Base-by-base conservation (phyloP, 2,329 filamentous ascomycete species). In the Apiospora hydei region DNA sequence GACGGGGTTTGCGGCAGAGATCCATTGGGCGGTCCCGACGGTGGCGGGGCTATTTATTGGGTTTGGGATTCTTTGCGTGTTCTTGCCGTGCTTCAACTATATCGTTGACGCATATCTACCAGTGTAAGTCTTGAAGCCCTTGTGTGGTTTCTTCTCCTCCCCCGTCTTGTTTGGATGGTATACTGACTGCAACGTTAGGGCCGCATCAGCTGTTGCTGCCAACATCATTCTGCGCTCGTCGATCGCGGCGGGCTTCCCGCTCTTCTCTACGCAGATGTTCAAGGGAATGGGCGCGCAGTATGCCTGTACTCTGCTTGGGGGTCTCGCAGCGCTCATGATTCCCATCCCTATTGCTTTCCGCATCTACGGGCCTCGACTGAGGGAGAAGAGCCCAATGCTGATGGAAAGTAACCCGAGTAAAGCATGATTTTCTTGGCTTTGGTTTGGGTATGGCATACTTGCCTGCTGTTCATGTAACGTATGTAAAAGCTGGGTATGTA, bases 261-360 rank as follows among this genome's bases (percentile, higher is more conserved):
- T 87, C 0, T 86, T 86, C 72, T 82, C 83, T 0, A 77, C 84
- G 5, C 80, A 82, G 51, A 81, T 83, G 81, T 83, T 83, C 46
- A 71, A 78, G 30, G 74, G 71, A 0, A 72, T 85, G n/a, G 81
- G 81, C 0, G 80, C 82, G 2, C 79, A 74, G 8, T 83, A 82
- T 80, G 83, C 83, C 0, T 80, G 70, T 43, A 67, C 70, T 7
- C 7, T 71, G 1, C 70, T 71, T 26, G 70, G 70, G 7, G 18
- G 41, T 7, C 5, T 71, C 18, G 61, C 70, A 1, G 44, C 49
- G 4, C 46, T 67, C 26, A 69, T 72, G 43, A 64, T 47, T 7
- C 67, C 68, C 21, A 46, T 67, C 7, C 67, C 71, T n/a, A 46
- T 66, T 18, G 49, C 49, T 16, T 64, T 70, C 61, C 53, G 69